Evolutionary conservation across 345 rosid species (phyloP).

Genomic region (Hibiscus syriacus): DNA sequence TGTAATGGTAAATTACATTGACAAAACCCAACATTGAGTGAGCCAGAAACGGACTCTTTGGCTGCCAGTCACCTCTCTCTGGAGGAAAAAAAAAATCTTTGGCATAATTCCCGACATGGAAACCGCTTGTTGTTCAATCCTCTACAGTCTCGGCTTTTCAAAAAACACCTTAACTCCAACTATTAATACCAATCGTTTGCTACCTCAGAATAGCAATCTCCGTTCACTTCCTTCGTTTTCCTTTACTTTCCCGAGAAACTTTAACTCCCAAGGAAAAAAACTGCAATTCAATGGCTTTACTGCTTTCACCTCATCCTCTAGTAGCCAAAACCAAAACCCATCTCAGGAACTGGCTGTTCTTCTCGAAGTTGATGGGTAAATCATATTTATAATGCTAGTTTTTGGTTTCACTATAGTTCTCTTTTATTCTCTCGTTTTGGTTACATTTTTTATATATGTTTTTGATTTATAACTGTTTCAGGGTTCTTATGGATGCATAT

Average conservation of each 20-base stretch:
- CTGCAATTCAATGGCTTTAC: slow-evolving; percentile 25
- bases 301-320: slow-evolving; percentile 31
- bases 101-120: slow-evolving; percentile 25
- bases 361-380: slow-evolving; percentile 94
- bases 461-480: slow-evolving; percentile 15
- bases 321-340: slow-evolving; percentile 25
- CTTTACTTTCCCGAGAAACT: slow-evolving; percentile 22
- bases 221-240: slow-evolving; percentile 18
- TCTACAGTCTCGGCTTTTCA: slow-evolving; percentile 26
- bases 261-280: slow-evolving; percentile 21
- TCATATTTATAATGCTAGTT: neutral
- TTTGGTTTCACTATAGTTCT: neutral
- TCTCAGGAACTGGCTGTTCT: slow-evolving; percentile 57
- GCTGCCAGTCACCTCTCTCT: neutral
- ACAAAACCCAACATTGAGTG: neutral
- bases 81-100: neutral
- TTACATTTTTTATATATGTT: neutral
- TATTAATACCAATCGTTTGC: slow-evolving; percentile 13
- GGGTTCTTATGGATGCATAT: slow-evolving; percentile 82
- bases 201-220: slow-evolving; percentile 10
- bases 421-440: neutral
- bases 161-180: neutral
- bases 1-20: neutral
- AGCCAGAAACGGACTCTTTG: no score
- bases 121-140: slow-evolving; percentile 32